Conservation (phyloP, 2,329 filamentous ascomycete species). For the Paecilomyces fulvus region DNA sequence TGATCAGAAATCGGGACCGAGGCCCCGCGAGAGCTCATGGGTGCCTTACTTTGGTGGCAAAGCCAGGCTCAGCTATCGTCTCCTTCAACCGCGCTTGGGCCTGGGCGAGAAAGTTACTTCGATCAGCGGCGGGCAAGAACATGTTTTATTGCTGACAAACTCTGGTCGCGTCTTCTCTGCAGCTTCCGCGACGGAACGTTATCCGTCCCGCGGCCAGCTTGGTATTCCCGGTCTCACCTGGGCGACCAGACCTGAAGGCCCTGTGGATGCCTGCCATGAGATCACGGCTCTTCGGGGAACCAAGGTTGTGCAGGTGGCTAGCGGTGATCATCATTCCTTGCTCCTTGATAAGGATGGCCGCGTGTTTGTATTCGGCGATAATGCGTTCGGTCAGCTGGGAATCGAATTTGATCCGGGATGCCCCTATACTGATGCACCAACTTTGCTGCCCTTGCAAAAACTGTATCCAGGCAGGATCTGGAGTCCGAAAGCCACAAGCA, state of each 20-base stretch:
- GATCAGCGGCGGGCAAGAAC: slow-evolving; percentile 72
- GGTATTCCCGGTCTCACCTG: slow-evolving; percentile 78
- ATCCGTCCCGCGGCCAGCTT: slow-evolving; percentile 75
- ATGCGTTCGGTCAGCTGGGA: slow-evolving; percentile 85
- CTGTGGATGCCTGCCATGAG: slow-evolving; percentile 77
- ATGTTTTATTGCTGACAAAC: slow-evolving; percentile 76
- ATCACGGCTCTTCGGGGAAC: slow-evolving; percentile 62
- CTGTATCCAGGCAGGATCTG: slow-evolving; percentile 63
- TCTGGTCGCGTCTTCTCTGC: slow-evolving; percentile 80
- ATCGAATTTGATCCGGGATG: slow-evolving; percentile 59
- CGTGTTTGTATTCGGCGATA: slow-evolving; percentile 85
- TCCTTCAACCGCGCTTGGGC: slow-evolving; percentile 57
- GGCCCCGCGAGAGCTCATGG: slow-evolving; percentile 60
- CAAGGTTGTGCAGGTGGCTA: slow-evolving; percentile 64
- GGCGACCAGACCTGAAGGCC: slow-evolving; percentile 64
- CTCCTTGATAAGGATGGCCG: slow-evolving; percentile 67
- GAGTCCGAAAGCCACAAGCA: slow-evolving; percentile 59
- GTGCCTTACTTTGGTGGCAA: slow-evolving; percentile 60
- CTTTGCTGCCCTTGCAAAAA: slow-evolving; percentile 58
- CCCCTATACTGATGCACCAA: slow-evolving; percentile 59
- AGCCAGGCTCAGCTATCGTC: slow-evolving; percentile 61
- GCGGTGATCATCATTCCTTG: slow-evolving; percentile 80
- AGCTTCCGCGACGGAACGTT: slow-evolving; percentile 70
- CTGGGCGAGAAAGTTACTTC: slow-evolving; percentile 67
- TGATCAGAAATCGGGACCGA: slow-evolving; percentile 60